Evolutionary conservation across 345 rosid genomes (phyloP).

Genomic region (Kernera saxatilis): DNA sequence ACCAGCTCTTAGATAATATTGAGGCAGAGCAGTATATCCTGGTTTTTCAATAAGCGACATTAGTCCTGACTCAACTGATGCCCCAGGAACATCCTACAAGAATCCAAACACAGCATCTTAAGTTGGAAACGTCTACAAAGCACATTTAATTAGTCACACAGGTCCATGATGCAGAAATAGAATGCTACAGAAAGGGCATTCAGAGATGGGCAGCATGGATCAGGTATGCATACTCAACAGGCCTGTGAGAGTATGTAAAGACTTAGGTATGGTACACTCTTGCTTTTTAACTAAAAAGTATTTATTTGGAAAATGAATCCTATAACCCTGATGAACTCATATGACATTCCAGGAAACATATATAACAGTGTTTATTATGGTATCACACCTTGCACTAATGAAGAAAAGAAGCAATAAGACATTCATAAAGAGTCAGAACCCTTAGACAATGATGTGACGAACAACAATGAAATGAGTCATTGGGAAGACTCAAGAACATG

Average conservation of each 20-base stretch:
- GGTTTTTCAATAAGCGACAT: conserved; percentile 57
- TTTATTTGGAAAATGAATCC: background rate
- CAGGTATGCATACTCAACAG: conserved; percentile 4
- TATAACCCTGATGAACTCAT: background rate
- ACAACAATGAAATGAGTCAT: background rate
- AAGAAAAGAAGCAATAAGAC: background rate
- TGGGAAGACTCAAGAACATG: conserved; percentile 2
- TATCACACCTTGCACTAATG: background rate
- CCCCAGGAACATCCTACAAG: conserved; percentile 64
- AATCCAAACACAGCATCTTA: conserved; percentile 7
- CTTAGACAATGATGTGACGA: background rate
- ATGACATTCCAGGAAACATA: background rate
- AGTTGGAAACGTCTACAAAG: conserved; percentile 4
- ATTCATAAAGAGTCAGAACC: background rate
- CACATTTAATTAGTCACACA: background rate
- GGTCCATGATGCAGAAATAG: background rate
- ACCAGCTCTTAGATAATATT: conserved; percentile 69
- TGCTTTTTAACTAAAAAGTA: background rate
- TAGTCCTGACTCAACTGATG: conserved; percentile 59
- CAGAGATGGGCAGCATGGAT: background rate
- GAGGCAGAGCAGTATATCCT: conserved; percentile 64
- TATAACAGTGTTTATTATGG: background rate
- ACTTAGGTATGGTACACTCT: background rate
- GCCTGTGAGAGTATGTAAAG: background rate
- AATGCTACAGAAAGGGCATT: background rate